phyloP scores from a whole-genome alignment of 257 asterid species.

The Datura wrightii region DNA sequence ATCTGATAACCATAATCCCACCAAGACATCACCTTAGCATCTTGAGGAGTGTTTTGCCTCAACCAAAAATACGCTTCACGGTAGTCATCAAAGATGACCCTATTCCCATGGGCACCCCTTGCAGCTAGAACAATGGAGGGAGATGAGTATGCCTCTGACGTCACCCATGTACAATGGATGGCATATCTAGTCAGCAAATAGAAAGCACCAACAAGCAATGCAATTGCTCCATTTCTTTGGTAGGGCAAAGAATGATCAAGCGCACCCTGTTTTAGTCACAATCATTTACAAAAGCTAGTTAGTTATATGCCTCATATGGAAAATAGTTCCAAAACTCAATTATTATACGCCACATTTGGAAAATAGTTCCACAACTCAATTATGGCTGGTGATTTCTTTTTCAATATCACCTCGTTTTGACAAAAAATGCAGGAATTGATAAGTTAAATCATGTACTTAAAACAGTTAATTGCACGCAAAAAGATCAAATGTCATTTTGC shows the following conservation, averaged over 20 bases:
- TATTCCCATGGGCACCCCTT: constrained; percentile 92
- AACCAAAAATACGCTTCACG: constrained; percentile 98
- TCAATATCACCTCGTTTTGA: background rate
- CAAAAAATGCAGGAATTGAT: background rate
- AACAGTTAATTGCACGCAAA: background rate
- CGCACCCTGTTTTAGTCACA: constrained; percentile 58
- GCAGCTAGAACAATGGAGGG: constrained; percentile 99
- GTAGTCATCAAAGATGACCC: constrained; percentile 92
- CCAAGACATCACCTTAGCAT: constrained; percentile 99
- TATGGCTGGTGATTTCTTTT: background rate
- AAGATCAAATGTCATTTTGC: background rate
- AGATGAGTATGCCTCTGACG: constrained; percentile 98
- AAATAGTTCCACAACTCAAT: too few relatives aligned
- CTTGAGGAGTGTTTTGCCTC: constrained; percentile 90
- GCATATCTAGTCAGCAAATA: constrained; percentile 90
- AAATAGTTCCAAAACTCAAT: constrained; percentile 1
- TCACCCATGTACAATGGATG: constrained; percentile 97
- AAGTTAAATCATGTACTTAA: constrained; percentile 1
- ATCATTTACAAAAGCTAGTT: constrained; percentile 14
- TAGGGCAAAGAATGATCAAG: constrained; percentile 80
- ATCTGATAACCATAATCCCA: constrained; percentile 99
- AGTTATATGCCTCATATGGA: background rate
- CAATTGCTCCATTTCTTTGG: constrained; percentile 82
- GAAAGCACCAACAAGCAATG: constrained; percentile 84
- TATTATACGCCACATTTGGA: too few relatives aligned